phyloP scores from a whole-genome alignment of 176 grass and related monocot genomes.

The Coix lacrymajobi region DNA sequence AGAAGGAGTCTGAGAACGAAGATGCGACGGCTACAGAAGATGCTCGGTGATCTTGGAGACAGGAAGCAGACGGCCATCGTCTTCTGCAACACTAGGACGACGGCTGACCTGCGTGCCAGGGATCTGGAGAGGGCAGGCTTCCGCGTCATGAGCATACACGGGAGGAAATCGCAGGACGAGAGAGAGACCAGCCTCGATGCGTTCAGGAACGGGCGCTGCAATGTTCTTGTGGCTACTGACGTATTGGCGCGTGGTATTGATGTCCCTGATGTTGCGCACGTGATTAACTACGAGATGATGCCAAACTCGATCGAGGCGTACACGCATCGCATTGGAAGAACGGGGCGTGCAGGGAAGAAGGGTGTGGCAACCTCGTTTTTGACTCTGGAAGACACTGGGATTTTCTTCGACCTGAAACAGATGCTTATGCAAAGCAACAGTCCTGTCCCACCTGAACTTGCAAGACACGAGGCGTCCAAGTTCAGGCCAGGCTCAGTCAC shows the following conservation, averaged over 20 bases:
- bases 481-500: constrained; percentile 84
- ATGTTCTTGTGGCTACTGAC: constrained; percentile 95
- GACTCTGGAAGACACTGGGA: constrained; percentile 61
- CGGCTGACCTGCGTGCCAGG: constrained; percentile 66
- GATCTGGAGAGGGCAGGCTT: constrained; percentile 83
- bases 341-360: constrained; percentile 88
- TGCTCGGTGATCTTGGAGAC: constrained; percentile 77
- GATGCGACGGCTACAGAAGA: constrained; percentile 67
- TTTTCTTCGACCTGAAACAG: constrained; percentile 98
- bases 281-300: constrained; percentile 97
- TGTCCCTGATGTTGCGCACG: constrained; percentile 95
- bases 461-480: constrained; percentile 84
- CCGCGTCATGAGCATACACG: constrained; percentile 79
- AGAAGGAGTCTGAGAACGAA: constrained; percentile 88
- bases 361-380: constrained; percentile 84
- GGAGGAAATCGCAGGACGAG: constrained; percentile 90
- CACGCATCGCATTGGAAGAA: constrained; percentile 92
- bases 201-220: constrained; percentile 88
- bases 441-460: constrained; percentile 84
- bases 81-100: constrained; percentile 90
- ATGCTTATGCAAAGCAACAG: constrained; percentile 96
- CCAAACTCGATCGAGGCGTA: constrained; percentile 72
- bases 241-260: constrained; percentile 94
- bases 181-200: constrained; percentile 91
- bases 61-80: constrained; percentile 96